These are phyloP conservation scores for Aureobasidium melanogenum DNA, from an alignment of 2,329 filamentous ascomycete genomes.

Conservation along the genomic window DNA sequence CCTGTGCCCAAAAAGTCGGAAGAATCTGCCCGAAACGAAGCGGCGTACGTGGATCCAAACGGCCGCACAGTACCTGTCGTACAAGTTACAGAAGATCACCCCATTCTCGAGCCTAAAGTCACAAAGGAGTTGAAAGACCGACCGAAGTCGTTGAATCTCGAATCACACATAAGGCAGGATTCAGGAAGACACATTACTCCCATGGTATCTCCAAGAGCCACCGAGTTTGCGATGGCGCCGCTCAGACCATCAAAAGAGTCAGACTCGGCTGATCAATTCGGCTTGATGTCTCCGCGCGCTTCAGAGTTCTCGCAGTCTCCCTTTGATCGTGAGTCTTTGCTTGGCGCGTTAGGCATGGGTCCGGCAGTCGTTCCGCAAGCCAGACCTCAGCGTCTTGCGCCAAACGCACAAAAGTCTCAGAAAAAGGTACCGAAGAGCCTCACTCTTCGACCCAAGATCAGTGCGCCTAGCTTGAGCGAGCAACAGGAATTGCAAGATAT, in stretches of 20 bases:
- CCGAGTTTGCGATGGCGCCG: conserved; percentile 28
- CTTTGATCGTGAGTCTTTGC: conserved; percentile 26
- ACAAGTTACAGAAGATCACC: conserved; percentile 17
- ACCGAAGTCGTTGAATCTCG: conserved; percentile 13
- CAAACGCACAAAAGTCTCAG: conserved; percentile 1
- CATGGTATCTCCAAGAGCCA: conserved; percentile 30
- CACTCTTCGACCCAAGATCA: conserved; percentile 23
- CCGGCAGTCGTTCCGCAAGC: conserved; percentile 14
- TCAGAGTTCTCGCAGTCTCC: conserved; percentile 32
- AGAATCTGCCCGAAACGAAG: conserved; percentile 43
- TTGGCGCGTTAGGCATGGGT: conserved; percentile 29
- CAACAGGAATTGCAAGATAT: conserved; percentile 24
- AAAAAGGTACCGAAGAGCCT: neutral
- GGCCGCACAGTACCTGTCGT: conserved; percentile 26
- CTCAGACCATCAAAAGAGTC: conserved; percentile 23
- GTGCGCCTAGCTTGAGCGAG: conserved; percentile 25
- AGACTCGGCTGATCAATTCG: conserved; percentile 29
- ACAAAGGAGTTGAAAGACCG: conserved; percentile 9
- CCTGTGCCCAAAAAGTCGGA: neutral
- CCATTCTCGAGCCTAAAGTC: neutral
- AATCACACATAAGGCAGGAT: conserved; percentile 9
- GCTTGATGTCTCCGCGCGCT: conserved; percentile 31
- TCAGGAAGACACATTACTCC: conserved; percentile 12
- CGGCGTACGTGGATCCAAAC: conserved; percentile 37
- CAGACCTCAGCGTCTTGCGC: conserved; percentile 2